Evolutionary conservation across 2,329 filamentous ascomycete genomes (phyloP), one percentile per base, ranked within the genome.

Genomic region (Colletotrichum aenigma): DNA sequence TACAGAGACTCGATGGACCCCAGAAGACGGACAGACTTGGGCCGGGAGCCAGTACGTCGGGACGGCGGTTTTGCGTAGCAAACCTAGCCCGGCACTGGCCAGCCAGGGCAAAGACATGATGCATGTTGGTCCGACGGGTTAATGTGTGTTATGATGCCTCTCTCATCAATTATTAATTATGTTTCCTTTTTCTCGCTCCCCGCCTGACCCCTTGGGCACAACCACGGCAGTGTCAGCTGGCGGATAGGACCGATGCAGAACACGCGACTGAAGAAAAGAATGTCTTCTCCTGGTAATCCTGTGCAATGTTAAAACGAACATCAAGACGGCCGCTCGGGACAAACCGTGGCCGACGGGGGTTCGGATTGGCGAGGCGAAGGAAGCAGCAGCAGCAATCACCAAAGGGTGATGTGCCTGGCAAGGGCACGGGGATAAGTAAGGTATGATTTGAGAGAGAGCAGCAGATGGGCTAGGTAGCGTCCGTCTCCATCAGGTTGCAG

Each of bases 41-140:
- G 70, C 73, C 64, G 70, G 70, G 73, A 75, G 73, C 73, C 73
- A 75, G 73, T 73, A 73, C 48, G 73, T 73, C 70, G 73, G 73
- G 70, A 68, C 70, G 32, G 69, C 64, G 64, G 70, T 66, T 75
- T 75, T 67, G 69, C 56, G 70, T 68, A 68, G 64, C 64, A 68
- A 68, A 69, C 73, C 64, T 73, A 75, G 73, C 64, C 43, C 73
- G 70, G 73, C 58, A 75, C 58, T 60, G 73, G 64, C 30, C 73
- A 73, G 21, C 21, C 55, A 58, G 26, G 26, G 55, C 55, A 34
- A 56, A 68, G 34, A 66, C 38, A 58, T 66, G 48, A 73, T 65
- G 61, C 55, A 72, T 66, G 69, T 75, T 75, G 70, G 69, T 67
- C 68, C 69, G 73, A 62, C 24, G 52, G 28, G 21, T 32, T 60